A percentile compares a stretch with the other conserved stretches of the same genome.
Evolutionary conservation across 495 filamentous ascomycete genomes (phyloP).

Genomic region (Cercophora scortea): DNA sequence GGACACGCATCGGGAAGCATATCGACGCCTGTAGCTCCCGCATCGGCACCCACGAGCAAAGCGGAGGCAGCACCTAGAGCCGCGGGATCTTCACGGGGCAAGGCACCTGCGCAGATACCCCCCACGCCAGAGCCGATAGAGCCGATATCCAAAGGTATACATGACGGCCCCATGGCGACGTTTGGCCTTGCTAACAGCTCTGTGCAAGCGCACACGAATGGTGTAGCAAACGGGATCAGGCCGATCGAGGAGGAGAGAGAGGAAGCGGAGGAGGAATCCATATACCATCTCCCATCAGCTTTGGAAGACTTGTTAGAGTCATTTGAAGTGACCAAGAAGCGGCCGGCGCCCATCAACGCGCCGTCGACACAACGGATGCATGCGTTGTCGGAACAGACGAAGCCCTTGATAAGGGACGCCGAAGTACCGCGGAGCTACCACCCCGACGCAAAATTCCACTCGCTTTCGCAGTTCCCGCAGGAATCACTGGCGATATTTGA

Average conservation of each 20-base stretch:
- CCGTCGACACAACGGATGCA: conserved; percentile 66
- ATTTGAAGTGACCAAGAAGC: conserved; percentile 74
- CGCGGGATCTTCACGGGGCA: conserved; percentile 29
- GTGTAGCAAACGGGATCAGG: conserved; percentile 42
- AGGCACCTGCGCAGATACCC: conserved; percentile 24
- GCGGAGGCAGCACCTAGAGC: conserved; percentile 8
- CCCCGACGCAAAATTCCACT: conserved; percentile 70
- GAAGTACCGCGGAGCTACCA: conserved; percentile 77
- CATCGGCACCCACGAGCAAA: conserved; percentile 8
- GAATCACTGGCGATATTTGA: conserved; percentile 85
- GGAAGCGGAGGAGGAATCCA: conserved; percentile 62
- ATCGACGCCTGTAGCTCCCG: conserved; percentile 7
- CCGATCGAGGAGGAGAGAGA: conserved; percentile 34
- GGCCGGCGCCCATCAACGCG: conserved; percentile 47
- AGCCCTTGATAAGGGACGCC: conserved; percentile 69
- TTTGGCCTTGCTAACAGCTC: conserved; percentile 14
- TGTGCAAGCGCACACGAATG: conserved; percentile 44
- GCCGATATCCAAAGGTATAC: conserved; percentile 9
- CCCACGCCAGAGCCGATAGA: conserved; percentile 8
- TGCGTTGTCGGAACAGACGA: conserved; percentile 56
- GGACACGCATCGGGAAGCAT: not conserved
- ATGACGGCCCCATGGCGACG: not conserved
- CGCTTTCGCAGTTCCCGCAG: conserved; percentile 81
- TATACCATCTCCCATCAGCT: conserved; percentile 88
- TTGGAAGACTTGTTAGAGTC: conserved; percentile 85